Percentiles rank a stretch among this genome's conserved stretches.
phyloP scores from a whole-genome alignment of 2,329 filamentous ascomycete genomes.

The Apiospora aurea region DNA sequence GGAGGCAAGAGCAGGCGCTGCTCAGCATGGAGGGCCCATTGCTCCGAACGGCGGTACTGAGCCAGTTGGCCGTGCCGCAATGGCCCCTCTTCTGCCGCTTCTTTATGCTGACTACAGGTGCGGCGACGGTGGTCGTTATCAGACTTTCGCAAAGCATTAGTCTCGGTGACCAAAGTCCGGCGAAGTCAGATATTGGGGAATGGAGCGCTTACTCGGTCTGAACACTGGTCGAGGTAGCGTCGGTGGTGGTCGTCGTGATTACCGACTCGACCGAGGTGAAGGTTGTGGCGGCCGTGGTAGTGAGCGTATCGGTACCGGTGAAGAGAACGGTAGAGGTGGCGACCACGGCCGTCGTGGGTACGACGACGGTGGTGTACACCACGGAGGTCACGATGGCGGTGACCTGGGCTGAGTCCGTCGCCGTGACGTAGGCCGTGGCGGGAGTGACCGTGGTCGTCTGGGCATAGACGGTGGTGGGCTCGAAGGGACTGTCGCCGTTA shows the following conservation, averaged over 20 bases:
- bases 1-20: constrained; percentile 16
- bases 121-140: background rate
- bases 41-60: background rate
- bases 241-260: background rate
- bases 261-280: background rate
- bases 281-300: background rate
- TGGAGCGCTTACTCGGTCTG: background rate
- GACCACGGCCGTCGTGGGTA: background rate
- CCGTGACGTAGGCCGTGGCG: constrained; percentile 15
- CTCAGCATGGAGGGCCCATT: constrained; percentile 4
- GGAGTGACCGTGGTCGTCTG: constrained; percentile 12
- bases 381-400: constrained; percentile 2
- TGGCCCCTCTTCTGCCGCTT: background rate
- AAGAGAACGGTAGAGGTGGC: background rate
- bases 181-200: background rate
- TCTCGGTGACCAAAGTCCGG: background rate
- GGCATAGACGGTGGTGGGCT: background rate
- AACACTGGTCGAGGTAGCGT: background rate
- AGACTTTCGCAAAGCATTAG: background rate
- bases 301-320: background rate
- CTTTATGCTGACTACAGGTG: background rate
- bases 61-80: constrained; percentile 11
- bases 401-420: background rate
- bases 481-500: background rate
- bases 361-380: background rate